Conservation (phyloP, 371 early-diverging fungal genomes). For the Mortierella sp. region DNA sequence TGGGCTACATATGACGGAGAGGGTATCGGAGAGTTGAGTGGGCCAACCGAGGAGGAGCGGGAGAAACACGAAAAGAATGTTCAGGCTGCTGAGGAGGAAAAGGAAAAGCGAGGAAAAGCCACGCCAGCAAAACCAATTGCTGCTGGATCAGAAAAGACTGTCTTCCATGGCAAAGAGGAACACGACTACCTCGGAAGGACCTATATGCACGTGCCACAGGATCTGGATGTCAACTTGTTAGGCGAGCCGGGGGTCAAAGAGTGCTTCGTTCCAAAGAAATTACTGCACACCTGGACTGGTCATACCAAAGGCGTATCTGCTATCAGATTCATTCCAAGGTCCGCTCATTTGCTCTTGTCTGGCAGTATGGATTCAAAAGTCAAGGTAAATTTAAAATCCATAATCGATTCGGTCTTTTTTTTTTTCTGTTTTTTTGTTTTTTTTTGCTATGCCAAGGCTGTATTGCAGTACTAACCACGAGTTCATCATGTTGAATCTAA, state of each 20-base stretch:
- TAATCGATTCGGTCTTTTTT: neutral
- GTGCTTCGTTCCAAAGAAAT: conserved; percentile 88
- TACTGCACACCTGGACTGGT: conserved; percentile 93
- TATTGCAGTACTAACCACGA: neutral
- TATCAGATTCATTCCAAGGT: conserved; percentile 90
- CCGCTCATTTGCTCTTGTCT: conserved; percentile 92
- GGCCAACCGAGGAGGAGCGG: conserved; percentile 67
- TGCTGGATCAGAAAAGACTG: conserved; percentile 73
- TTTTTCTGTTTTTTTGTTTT: no score
- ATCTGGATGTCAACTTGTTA: conserved; percentile 82
- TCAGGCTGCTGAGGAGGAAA: conserved; percentile 39
- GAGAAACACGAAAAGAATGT: conserved; percentile 42
- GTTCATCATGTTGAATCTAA: neutral
- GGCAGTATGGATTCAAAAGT: conserved; percentile 94
- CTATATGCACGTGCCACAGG: conserved; percentile 94
- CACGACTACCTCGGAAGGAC: conserved; percentile 93
- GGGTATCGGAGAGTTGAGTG: conserved; percentile 67
- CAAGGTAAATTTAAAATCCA: conserved; percentile 69
- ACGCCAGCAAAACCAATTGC: conserved; percentile 53
- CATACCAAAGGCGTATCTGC: conserved; percentile 94
- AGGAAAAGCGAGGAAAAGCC: conserved; percentile 30
- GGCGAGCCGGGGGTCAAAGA: conserved; percentile 82
- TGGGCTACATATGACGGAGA: conserved; percentile 97
- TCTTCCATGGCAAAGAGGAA: conserved; percentile 83
- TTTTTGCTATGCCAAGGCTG: neutral